These are phyloP conservation scores for Acacia pycnantha DNA, from an alignment of 331 rosid species.

Conservation along the genomic window DNA sequence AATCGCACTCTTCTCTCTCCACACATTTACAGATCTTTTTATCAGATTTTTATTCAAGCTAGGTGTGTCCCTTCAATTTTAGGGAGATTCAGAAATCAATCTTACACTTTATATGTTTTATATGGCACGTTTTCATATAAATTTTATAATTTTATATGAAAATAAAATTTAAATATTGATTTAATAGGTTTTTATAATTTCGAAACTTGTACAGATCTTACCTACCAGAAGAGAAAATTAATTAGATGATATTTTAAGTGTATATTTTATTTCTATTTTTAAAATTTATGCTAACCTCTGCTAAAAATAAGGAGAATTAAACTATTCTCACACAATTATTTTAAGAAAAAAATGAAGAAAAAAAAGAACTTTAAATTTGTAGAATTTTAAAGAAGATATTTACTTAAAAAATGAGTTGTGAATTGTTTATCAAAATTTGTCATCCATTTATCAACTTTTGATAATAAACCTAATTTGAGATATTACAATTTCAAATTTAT, in stretches of 20 bases:
- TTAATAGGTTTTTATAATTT: background rate
- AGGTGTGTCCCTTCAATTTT: background rate
- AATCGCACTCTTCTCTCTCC: slow-evolving; percentile 26
- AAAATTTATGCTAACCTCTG: background rate
- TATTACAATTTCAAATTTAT: too few relatives aligned
- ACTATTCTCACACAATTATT: background rate
- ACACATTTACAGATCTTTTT: background rate
- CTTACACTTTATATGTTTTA: background rate
- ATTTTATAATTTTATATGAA: background rate
- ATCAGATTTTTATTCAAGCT: background rate
- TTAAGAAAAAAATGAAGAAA: background rate
- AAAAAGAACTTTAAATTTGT: too few relatives aligned
- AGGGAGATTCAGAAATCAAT: background rate
- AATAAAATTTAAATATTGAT: background rate
- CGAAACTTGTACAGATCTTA: background rate
- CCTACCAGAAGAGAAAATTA: background rate
- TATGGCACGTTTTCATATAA: background rate
- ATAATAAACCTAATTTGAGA: too few relatives aligned
- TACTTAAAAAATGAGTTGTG: too few relatives aligned
- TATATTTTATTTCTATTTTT: background rate
- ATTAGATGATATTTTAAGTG: background rate
- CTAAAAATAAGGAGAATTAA: background rate
- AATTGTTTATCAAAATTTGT: too few relatives aligned
- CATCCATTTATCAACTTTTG: too few relatives aligned
- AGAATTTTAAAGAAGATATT: too few relatives aligned